phyloP scores from a whole-genome alignment of 2,329 filamentous ascomycete genomes.

The Cladosporium sp. region DNA sequence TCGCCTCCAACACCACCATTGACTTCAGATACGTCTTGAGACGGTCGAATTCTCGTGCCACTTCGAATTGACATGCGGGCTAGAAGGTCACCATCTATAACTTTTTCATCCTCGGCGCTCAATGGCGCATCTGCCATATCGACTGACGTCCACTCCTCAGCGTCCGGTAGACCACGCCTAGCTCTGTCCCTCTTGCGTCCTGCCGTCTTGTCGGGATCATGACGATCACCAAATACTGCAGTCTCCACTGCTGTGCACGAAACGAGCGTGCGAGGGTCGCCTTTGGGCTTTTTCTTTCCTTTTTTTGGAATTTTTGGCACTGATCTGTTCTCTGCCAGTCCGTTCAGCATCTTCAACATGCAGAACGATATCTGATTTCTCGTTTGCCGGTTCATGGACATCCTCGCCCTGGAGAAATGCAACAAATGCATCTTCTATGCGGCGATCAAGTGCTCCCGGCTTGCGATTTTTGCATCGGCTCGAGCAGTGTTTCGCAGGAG shows the following conservation, averaged over 20 bases:
- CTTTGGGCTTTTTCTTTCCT: constrained; percentile 35
- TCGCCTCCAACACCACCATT: constrained; percentile 55
- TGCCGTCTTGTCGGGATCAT: constrained; percentile 44
- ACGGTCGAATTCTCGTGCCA: constrained; percentile 29
- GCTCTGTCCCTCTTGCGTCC: constrained; percentile 42
- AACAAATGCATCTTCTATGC: constrained; percentile 51
- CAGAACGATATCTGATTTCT: not conserved
- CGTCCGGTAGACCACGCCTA: constrained; percentile 35
- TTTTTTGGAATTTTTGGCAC: not conserved
- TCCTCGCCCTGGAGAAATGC: constrained; percentile 33
- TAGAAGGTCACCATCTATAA: not conserved
- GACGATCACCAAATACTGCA: constrained; percentile 45
- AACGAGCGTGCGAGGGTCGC: constrained; percentile 49
- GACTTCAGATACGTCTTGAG: constrained; percentile 46
- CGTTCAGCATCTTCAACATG: not conserved
- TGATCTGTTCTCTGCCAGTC: not conserved
- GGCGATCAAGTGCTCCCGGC: constrained; percentile 45
- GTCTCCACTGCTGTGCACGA: constrained; percentile 49
- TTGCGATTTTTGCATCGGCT: constrained; percentile 51
- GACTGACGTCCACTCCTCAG: constrained; percentile 39
- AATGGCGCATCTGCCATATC: constrained; percentile 34
- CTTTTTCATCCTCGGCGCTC: constrained; percentile 8
- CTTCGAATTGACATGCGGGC: constrained; percentile 7
- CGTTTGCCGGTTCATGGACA: not conserved
- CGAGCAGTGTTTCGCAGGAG: constrained; percentile 54